Evolutionary conservation across 2,329 filamentous ascomycete species (phyloP), one percentile per base, ranked within the genome.

Genomic region (Fusarium drepaniforme): DNA sequence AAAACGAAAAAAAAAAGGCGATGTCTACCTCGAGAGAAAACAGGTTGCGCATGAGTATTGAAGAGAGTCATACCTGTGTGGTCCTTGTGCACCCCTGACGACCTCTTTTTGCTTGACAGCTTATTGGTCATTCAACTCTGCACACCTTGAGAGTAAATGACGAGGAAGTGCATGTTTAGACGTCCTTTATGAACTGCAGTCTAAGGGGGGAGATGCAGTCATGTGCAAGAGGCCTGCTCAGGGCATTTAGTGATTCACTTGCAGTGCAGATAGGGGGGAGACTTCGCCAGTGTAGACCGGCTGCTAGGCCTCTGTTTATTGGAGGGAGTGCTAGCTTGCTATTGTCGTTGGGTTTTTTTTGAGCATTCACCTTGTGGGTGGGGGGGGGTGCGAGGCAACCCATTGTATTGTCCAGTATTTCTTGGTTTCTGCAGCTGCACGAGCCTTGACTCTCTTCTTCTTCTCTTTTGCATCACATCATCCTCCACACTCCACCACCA

Each of bases 101-200:
- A 51, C 15, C 23, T 21, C 42, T 8, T 16, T 16, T n/a, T 16
- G 42, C 60, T 49, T 28, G 44, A 63, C 30, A 51, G 42, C 59
- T 23, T 21, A 63, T 63, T 63, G 60, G 60, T 28, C 42, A 37
- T 37, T 37, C 42, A 63, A 63, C 60, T 63, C 35, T 9, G 12
- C 51, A 18, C 25, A 59, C 49, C 7, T 30, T n/a, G 49, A 53
- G 30, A 30, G 49, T 13, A 13, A 7, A 25, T 4, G 21, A 23
- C 42, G 42, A 44, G 5, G 33, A 49, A 25, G 44, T 25, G 15
- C 16, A 21, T 35, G 12, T 15, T 23, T 15, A 46, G 1, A 23
- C 8, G 21, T 25, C 23, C 13, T 35, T 35, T 13, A 49, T 23
- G 44, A 28, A 28, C 44, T 49, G 44, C 23, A 28, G 44, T 25